Base-by-base conservation (phyloP, 208 protist genomes). In the Lotmaria passim region DNA sequence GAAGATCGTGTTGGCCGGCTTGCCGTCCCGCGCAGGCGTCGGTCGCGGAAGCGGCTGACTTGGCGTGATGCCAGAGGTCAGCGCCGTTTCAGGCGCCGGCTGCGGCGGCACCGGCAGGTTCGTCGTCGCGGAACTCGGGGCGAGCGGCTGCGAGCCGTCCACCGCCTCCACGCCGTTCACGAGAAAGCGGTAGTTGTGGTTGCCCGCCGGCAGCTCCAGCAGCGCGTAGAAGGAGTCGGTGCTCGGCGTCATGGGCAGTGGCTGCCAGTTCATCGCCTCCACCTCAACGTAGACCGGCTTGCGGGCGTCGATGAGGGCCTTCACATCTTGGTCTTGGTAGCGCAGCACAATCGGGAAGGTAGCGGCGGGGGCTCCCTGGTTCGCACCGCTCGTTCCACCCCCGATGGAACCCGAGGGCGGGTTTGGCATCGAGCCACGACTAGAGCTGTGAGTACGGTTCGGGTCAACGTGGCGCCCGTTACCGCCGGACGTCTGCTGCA, bases 221-320 rank as follows among this genome's bases (percentile, higher is more conserved):
- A 97, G 56, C 10, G 87, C 85, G 72, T 95, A 94, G 68, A 94
- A 97, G 57, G 83, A 88, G 75, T 94, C 89, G 11, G 84, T 82
- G 73, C 90, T 94, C 1, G 87, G 74, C 30, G 88, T 85, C 91
- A 96, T 96, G 57, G 85, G 84, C 34, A 93, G 28, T 34, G 78
- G 80, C 63, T 88, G 73, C 88, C 91, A 96, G 30, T 73, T 72
- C 57, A 89, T 64, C 56, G 81, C 61, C 79, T 93, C 87, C 51
- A 95, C 87, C 21, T 58, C 51, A 28, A 95, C 85, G 50, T 76
- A 87, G 5, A 93, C 61, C 0, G 66, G 57, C 55, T 81, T 73
- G 28, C 79, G 70, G 23, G 78, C 68, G 24, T 82, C 60, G 17
- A 92, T 65, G 24, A 93, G 74, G n/a, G 47, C 7, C 30, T 57